These are phyloP conservation scores for Polychaeton citri DNA, from an alignment of 2,329 filamentous ascomycete genomes.

Conservation along the genomic window DNA sequence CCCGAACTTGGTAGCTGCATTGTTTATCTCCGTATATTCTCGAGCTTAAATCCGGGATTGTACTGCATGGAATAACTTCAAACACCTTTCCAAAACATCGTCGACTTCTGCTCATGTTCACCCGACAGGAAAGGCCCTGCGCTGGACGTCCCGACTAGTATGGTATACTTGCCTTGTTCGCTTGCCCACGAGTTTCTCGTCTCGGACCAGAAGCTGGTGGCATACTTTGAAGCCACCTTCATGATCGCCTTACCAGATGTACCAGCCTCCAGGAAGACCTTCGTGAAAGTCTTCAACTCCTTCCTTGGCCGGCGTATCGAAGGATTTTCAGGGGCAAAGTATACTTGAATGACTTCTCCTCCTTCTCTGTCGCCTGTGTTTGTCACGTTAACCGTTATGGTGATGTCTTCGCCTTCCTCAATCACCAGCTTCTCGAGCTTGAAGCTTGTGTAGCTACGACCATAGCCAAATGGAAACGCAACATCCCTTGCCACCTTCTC, in stretches of 20 bases:
- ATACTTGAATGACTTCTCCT: conserved; percentile 54
- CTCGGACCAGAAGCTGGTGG: conserved; percentile 59
- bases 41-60: no score
- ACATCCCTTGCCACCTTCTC: conserved; percentile 47
- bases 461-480: conserved; percentile 64
- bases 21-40: no score
- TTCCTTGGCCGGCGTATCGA: conserved; percentile 54
- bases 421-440: conserved; percentile 47
- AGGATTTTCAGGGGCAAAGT: conserved; percentile 50
- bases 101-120: conserved; percentile 45
- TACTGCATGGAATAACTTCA: no score
- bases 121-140: conserved; percentile 37
- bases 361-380: conserved; percentile 47
- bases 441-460: conserved; percentile 65
- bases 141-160: conserved; percentile 49
- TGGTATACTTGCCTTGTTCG: conserved; percentile 51
- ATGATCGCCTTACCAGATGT: conserved; percentile 46
- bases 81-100: conserved; percentile 55
- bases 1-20: no score
- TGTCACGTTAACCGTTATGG: conserved; percentile 36
- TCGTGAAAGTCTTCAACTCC: conserved; percentile 57
- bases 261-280: conserved; percentile 45
- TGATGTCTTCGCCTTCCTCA: conserved; percentile 35
- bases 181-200: conserved; percentile 50
- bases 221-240: conserved; percentile 48